Evolutionary conservation across 345 rosid species (phyloP), one percentile per base, ranked within the genome.

Genomic region (Ailanthus altissimus): DNA sequence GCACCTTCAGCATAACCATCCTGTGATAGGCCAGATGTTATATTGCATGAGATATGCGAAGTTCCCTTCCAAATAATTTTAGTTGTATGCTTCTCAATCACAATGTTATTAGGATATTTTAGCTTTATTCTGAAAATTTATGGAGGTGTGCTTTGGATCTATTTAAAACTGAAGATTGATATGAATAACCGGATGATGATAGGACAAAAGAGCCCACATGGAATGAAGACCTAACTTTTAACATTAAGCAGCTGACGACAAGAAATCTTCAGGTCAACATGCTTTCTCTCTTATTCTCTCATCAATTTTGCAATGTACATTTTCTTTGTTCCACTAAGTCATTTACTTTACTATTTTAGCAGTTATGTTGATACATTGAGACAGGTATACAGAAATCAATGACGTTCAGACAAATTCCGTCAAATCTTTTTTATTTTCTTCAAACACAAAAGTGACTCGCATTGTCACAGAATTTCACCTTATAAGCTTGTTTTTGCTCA

Each of bases 181-280:
- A 36, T 36, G 18, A 69, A 25, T 46, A 62, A 56, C 69, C 70
- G 67, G 38, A 73, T 78, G 76, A 81, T 84, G 78, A 36, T 88
- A 95, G 99, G 88, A 89, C 84, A 54, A 93, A 75, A 75, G 86
- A 90, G 81, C 99, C 97, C 56, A 89, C 89, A 26, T 95, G 99
- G 99, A 92, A 93, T 73, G 91, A 90, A 83, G 91, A 93, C 28
- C 88, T 89, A 81, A 85, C 85, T 80, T 83, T 95, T 50, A 85
- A 93, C 77, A 80, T 90, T 67, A 95, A 92, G 85, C 86, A 75
- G 72, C 83, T 90, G 16, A 75, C 86, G 11, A 76, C 85, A 13
- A 87, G 86, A 87, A 85, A 59, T 81, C 88, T 95, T 85, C 92
- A 89, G 99, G 99, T 93, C 63, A 59, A 49, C 60, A 36, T 64